Base-by-base conservation (phyloP, 371 early-diverging fungal species). In the Rhizopus arrhizus region DNA sequence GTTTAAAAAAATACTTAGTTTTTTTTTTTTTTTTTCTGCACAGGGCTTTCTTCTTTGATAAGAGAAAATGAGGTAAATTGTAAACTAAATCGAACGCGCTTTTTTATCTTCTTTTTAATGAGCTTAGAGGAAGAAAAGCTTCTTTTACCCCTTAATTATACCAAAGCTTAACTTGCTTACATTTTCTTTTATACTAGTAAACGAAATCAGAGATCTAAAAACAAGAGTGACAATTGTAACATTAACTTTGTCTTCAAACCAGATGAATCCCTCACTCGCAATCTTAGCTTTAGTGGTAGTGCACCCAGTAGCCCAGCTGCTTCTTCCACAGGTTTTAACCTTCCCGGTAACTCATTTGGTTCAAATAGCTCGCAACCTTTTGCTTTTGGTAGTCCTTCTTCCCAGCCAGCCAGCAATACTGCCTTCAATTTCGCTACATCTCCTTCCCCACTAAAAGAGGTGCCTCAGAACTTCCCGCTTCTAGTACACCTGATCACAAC, bases 211-310 rank as follows among this genome's bases (percentile, higher is more conserved):
- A 56, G 61, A 61, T 56, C 53, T 32, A 66, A 61, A 33, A 66
- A 66, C n/a, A 50, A 48, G 8, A 49, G 41, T 41, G 66, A 41
- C 33, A 41, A 46, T 15, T 53, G 52, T 34, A 46, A 61, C 11
- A 61, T 61, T 12, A 66, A 66, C 46, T 66, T 66, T 36, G 66
- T 66, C 7, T 64, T 61, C 36, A 43, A 31, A 28, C 45, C 42
- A 16, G 56, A 45, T 33, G 45, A 51, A 33, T 10, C 35, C 13
- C 29, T 51, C 2, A 51, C 8, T 48, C 52, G 35, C 15, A 29
- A 34, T 34, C 56, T 56, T 28, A 57, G 50, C 32, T 58, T 52
- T 6, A 12, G 11, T 47, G 61, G 58, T 16, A 61, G 54, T 33
- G 54, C 52, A 15, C 58, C 64, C 35, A 32, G 43, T n/a, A 62